Evolutionary conservation across 2,329 filamentous ascomycete species (phyloP).

Genomic region (Amphichorda felina): DNA sequence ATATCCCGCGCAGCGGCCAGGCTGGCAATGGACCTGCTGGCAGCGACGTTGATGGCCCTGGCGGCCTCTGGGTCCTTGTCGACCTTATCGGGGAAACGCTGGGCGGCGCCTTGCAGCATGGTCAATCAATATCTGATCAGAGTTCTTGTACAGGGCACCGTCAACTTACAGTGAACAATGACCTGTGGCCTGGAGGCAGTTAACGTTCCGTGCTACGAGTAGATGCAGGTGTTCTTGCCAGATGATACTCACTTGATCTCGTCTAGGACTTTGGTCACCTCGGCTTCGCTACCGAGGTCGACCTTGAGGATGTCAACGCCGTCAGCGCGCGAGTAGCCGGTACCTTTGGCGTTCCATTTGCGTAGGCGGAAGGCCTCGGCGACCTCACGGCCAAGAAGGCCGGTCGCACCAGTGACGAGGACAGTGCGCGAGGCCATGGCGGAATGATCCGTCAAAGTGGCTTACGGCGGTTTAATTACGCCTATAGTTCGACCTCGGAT

Average conservation of each 20-base stretch:
- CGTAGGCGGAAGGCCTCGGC: slow-evolving; percentile 52
- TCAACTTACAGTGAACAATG: slow-evolving; percentile 63
- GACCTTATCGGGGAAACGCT: slow-evolving; percentile 79
- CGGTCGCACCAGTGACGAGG: slow-evolving; percentile 75
- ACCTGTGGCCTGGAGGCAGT: slow-evolving; percentile 49
- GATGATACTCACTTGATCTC: slow-evolving; percentile 39
- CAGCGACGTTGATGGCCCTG: slow-evolving; percentile 60
- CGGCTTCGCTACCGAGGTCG: slow-evolving; percentile 32
- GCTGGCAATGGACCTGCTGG: slow-evolving; percentile 53
- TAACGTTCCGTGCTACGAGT: background rate
- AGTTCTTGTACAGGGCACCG: background rate
- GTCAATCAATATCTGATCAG: no score
- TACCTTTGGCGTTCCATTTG: slow-evolving; percentile 58
- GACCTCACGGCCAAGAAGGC: slow-evolving; percentile 72
- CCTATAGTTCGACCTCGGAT: no score
- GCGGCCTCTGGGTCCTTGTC: slow-evolving; percentile 68
- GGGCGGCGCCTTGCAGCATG: slow-evolving; percentile 84
- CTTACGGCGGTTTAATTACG: no score
- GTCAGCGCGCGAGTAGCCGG: slow-evolving; percentile 62
- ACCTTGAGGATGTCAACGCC: slow-evolving; percentile 55
- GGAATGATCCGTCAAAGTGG: no score
- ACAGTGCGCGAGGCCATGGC: slow-evolving; percentile 31
- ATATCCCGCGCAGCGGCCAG: slow-evolving; percentile 50
- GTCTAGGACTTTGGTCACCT: slow-evolving; percentile 39
- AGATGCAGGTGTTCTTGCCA: no score